These are phyloP conservation scores for Verticillium albo-atrum DNA, from an alignment of 2,329 filamentous ascomycete genomes.

Conservation along the genomic window DNA sequence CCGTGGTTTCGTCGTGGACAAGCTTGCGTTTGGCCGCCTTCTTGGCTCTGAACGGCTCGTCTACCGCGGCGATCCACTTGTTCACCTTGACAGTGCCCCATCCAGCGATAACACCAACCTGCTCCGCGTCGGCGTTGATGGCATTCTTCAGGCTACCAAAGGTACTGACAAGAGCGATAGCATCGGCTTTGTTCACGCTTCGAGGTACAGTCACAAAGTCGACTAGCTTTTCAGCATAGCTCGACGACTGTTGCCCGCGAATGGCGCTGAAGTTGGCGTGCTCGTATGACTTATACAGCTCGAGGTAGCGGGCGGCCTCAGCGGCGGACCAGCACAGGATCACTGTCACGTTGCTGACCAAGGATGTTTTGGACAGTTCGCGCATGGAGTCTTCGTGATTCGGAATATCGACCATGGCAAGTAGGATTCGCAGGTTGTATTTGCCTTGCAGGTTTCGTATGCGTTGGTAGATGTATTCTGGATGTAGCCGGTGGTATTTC, in stretches of 20 bases:
- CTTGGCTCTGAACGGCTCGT: conserved; percentile 77
- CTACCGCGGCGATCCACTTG: conserved; percentile 74
- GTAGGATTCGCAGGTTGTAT: conserved; percentile 80
- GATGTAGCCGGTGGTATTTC: conserved; percentile 95
- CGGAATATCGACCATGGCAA: conserved; percentile 90
- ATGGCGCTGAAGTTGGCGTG: conserved; percentile 78
- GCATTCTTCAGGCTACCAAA: conserved; percentile 88
- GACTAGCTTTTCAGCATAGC: conserved; percentile 80
- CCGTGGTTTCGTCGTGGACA: conserved; percentile 14
- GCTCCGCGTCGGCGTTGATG: conserved; percentile 82
- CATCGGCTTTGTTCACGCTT: conserved; percentile 91
- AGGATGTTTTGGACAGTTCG: conserved; percentile 85
- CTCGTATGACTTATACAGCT: conserved; percentile 93
- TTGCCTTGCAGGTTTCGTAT: conserved; percentile 80
- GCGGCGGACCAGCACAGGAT: conserved; percentile 92
- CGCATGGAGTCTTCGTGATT: conserved; percentile 89
- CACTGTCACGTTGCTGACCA: conserved; percentile 89
- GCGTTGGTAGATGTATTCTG: conserved; percentile 94
- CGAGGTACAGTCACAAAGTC: conserved; percentile 91
- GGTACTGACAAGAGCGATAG: conserved; percentile 81
- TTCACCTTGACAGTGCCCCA: conserved; percentile 96
- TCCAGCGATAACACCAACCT: conserved; percentile 77
- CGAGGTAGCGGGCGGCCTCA: conserved; percentile 89
- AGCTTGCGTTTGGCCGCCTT: conserved; percentile 54
- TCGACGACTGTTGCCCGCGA: conserved; percentile 75